Evolutionary conservation across 306 rosid species (phyloP), one percentile per base, ranked within the genome.

Genomic region (Glycyrrhiza uralensis): DNA sequence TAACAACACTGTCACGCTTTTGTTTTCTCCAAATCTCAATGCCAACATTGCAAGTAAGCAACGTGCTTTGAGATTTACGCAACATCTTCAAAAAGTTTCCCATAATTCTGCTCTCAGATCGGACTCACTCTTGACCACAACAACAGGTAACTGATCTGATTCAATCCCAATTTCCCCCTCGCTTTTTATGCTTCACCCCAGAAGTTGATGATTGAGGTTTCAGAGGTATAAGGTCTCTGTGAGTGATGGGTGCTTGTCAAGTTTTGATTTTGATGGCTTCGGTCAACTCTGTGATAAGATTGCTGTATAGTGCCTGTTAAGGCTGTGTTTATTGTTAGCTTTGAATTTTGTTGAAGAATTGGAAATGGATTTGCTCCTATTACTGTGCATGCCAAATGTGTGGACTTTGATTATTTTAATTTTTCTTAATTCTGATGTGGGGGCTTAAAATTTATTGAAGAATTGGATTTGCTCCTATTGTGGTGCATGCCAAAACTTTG

Each of bases 61-160:
- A 61, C 71, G 36, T 76, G 60, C 77, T 79, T 59, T 76, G 23
- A 71, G 68, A 66, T 83, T 71, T 72, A 83, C 87, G 80, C 71
- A 57, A n/a, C 59, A 41, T 62, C 80, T 24, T 74, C 70, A 72
- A 8, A 81, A 20, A 60, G 51, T 18, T 61, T 33, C 79, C 52
- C 76, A 13, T 30, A 33, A 51, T 71, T 59, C 69, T 68, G 28
- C 45, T 61, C 51, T 72, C 78, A 80, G 87, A 84, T 84, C 87
- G 81, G 68, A 76, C 58, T 56, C 33, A 61, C 24, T 12, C 71
- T n/a, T 66, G 54, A 46, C 62, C 54, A 6, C 54, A 55, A 18
- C 52, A 36, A 23, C 57, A 6, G 85, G 80, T 76, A 33, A 67
- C 41, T 66, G 13, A 61, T 82, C 83, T 63, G 63, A 74, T 73